Percentiles rank a stretch among this genome's conserved stretches.
Evolutionary conservation across 371 early-diverging fungal species (phyloP).

Genomic region (Haplosporangium sp.): DNA sequence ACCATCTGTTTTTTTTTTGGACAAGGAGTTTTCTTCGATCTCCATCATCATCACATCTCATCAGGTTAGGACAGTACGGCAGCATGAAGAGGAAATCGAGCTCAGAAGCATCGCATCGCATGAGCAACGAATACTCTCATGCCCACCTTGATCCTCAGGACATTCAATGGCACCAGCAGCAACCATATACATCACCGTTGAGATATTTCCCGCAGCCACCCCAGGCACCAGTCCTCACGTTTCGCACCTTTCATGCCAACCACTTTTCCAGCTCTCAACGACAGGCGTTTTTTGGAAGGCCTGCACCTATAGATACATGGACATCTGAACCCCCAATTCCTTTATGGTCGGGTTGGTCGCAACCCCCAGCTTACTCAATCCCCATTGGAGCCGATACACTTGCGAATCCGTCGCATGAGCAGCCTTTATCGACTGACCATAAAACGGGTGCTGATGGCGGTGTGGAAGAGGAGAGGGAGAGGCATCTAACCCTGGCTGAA

Average conservation of each 20-base stretch:
- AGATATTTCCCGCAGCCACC: slow-evolving; percentile 82
- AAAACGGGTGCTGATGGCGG: too few species aligned
- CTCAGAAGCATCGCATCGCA: too few species aligned
- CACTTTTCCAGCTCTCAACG: slow-evolving; percentile 13
- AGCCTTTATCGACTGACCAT: background rate
- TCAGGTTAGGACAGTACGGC: too few species aligned
- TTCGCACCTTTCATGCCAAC: slow-evolving; percentile 15
- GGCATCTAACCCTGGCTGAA: background rate
- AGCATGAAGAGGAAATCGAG: too few species aligned
- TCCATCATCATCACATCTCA: too few species aligned
- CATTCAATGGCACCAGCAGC: too few species aligned
- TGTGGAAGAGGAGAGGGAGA: too few species aligned
- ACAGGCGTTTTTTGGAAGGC: slow-evolving; percentile 8
- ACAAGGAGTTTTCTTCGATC: too few species aligned
- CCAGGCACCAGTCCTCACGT: slow-evolving; percentile 16
- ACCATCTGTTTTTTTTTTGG: too few species aligned
- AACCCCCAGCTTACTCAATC: background rate
- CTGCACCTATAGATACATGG: background rate
- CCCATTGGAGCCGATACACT: background rate
- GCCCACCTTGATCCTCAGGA: too few species aligned
- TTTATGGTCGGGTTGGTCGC: background rate
- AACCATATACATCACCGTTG: too few species aligned
- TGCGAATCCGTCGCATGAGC: background rate
- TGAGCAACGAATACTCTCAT: too few species aligned
- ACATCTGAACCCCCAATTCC: background rate